A percentile compares a stretch with the other conserved stretches of the same genome.
phyloP scores from a whole-genome alignment of 257 asterid genomes.

The Nicotiana benthamiana region DNA sequence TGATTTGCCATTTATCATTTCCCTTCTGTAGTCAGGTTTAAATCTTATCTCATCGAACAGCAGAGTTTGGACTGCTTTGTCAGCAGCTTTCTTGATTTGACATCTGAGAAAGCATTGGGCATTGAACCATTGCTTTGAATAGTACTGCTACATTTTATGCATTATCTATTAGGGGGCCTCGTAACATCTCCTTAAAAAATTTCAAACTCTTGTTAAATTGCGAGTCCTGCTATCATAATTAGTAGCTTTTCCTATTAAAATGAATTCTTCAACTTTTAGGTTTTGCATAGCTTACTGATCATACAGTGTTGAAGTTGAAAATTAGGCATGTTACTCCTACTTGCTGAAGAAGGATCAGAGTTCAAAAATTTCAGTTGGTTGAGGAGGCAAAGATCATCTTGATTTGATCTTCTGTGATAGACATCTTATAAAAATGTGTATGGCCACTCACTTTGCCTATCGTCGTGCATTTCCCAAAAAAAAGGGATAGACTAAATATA shows the following conservation, averaged over 20 bases:
- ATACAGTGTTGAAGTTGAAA: neutral
- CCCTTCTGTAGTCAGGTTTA: neutral
- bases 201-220: neutral
- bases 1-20: neutral
- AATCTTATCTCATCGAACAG: neutral
- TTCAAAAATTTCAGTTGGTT: neutral
- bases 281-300: neutral
- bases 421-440: neutral
- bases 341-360: neutral
- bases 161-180: neutral
- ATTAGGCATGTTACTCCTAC: neutral
- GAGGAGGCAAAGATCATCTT: neutral
- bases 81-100: neutral
- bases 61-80: neutral
- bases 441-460: neutral
- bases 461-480: neutral
- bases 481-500: neutral
- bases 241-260: neutral
- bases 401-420: neutral
- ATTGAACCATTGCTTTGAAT: neutral
- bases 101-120: slow-evolving; percentile 6
- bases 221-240: neutral
- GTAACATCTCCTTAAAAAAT: neutral
- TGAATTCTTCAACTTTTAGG: neutral
- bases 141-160: neutral